Evolutionary conservation across 257 asterid genomes (phyloP).

Genomic region (Vinca minor): DNA sequence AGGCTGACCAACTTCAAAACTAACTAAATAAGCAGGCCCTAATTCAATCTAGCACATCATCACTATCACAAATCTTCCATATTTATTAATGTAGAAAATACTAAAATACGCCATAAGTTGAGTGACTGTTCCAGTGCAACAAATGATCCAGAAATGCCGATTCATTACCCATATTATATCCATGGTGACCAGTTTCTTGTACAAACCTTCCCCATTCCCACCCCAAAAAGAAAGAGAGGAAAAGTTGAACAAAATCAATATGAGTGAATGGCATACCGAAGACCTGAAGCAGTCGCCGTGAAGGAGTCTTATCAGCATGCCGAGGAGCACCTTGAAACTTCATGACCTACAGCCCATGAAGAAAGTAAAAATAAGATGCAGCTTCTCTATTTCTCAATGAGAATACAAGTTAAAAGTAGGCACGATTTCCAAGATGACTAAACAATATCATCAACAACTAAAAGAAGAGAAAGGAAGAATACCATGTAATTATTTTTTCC

Average conservation of each 20-base stretch:
- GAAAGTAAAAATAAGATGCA: conserved; percentile 17
- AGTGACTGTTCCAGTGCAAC: not conserved
- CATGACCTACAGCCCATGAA: conserved; percentile 38
- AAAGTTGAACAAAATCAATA: not conserved
- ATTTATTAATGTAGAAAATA: not conserved
- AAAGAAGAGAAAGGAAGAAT: not conserved
- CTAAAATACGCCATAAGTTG: not conserved
- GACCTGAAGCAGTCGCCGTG: conserved; percentile 83
- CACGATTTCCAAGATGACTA: not conserved
- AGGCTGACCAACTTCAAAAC: not conserved
- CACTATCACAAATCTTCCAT: not conserved
- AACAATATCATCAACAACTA: not conserved
- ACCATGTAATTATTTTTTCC: not conserved
- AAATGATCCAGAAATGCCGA: not conserved
- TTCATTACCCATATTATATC: not conserved
- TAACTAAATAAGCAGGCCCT: not conserved
- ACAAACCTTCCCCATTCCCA: conserved; percentile 6
- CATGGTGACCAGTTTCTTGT: not conserved
- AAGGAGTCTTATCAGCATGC: conserved; percentile 62
- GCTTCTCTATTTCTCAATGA: not conserved
- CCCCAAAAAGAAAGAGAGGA: not conserved
- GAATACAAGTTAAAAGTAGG: not conserved
- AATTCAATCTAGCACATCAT: not conserved
- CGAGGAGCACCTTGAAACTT: conserved; percentile 61
- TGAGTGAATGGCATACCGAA: conserved; percentile 47